Conservation (phyloP, 2,329 filamentous ascomycete species). For the Colletotrichum costaricense region DNA sequence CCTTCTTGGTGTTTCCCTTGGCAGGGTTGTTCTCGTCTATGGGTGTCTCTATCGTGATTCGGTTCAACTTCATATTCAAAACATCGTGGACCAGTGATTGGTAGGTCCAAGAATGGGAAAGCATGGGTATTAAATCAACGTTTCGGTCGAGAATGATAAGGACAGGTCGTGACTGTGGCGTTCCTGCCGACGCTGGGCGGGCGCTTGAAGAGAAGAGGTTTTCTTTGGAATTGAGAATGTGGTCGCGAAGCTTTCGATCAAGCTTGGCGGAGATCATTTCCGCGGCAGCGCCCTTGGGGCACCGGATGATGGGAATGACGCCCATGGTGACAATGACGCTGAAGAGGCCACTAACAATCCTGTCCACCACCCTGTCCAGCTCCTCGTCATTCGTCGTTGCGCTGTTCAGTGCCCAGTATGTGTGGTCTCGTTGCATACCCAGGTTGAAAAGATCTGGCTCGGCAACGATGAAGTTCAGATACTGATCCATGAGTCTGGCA, state of each 20-base stretch:
- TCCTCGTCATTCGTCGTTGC: constrained; percentile 90
- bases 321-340: constrained; percentile 99
- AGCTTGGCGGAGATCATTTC: constrained; percentile 95
- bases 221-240: constrained; percentile 97
- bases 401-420: constrained; percentile 97
- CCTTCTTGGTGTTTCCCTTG: constrained; percentile 84
- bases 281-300: constrained; percentile 90
- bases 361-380: constrained; percentile 87
- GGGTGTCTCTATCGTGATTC: constrained; percentile 90
- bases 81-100: constrained; percentile 83
- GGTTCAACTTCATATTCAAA: constrained; percentile 76
- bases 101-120: constrained; percentile 90
- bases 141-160: constrained; percentile 95
- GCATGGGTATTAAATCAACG: constrained; percentile 95
- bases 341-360: constrained; percentile 95
- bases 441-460: constrained; percentile 96
- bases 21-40: constrained; percentile 80
- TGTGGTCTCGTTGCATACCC: constrained; percentile 83
- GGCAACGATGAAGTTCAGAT: constrained; percentile 95
- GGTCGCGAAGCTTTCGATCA: constrained; percentile 94
- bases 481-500: constrained; percentile 94
- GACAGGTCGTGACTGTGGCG: constrained; percentile 83
- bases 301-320: constrained; percentile 95
- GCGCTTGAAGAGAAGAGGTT: constrained; percentile 84
- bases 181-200: constrained; percentile 68